These are phyloP conservation scores for Glutinoglossum americanum DNA, from an alignment of 495 filamentous ascomycete genomes.

Conservation along the genomic window DNA sequence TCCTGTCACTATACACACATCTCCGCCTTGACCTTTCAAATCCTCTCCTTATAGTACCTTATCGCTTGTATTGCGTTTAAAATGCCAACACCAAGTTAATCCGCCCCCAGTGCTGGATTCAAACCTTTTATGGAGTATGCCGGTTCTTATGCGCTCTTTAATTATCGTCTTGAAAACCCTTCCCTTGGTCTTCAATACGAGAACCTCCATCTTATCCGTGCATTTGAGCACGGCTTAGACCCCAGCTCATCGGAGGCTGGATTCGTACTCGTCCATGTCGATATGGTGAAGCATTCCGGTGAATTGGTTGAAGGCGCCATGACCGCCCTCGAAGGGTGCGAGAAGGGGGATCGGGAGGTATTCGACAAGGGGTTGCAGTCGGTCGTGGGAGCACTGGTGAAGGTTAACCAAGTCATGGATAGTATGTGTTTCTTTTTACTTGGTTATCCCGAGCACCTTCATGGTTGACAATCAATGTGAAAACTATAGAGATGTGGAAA, in stretches of 20 bases:
- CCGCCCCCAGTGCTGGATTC: slow-evolving; percentile 30
- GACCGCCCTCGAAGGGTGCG: slow-evolving; percentile 37
- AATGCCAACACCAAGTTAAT: background rate
- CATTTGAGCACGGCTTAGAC: slow-evolving; percentile 72
- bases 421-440: slow-evolving; percentile 21
- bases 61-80: background rate
- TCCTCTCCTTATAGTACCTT: background rate
- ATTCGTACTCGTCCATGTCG: slow-evolving; percentile 16
- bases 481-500: slow-evolving; percentile 50
- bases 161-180: slow-evolving; percentile 54
- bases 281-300: slow-evolving; percentile 51
- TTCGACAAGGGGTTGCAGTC: slow-evolving; percentile 43
- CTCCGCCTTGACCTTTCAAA: too few species aligned
- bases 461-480: background rate
- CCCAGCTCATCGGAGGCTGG: slow-evolving; percentile 76
- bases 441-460: background rate
- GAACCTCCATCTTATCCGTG: slow-evolving; percentile 69
- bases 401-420: slow-evolving; percentile 63
- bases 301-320: slow-evolving; percentile 46
- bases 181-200: slow-evolving; percentile 42
- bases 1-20: too few species aligned
- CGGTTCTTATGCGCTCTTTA: slow-evolving; percentile 76
- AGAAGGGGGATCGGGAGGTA: slow-evolving; percentile 23
- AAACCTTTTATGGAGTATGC: slow-evolving; percentile 93
- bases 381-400: slow-evolving; percentile 38